Conservation (phyloP, 2,329 filamentous ascomycete genomes). For the Lecanosticta acicola region DNA sequence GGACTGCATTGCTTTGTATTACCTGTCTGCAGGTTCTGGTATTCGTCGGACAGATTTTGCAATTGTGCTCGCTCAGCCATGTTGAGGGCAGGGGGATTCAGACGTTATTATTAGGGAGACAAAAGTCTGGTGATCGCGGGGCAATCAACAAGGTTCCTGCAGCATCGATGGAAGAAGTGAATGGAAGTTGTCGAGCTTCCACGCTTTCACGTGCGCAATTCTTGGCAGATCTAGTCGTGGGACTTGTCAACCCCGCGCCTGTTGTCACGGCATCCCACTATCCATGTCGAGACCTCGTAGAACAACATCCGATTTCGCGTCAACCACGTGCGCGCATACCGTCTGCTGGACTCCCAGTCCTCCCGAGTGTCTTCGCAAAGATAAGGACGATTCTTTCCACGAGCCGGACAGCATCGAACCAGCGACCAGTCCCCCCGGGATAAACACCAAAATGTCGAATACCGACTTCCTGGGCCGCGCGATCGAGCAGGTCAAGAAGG, state of each 20-base stretch:
- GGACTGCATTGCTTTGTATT: slow-evolving; percentile 15
- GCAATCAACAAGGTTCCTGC: not conserved
- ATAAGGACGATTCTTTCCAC: no score
- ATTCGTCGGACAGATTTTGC: slow-evolving; percentile 80
- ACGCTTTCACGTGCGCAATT: slow-evolving; percentile 1
- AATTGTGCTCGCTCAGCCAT: slow-evolving; percentile 59
- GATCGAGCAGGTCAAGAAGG: slow-evolving; percentile 94
- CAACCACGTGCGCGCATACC: no score
- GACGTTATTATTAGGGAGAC: not conserved
- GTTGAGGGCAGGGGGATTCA: not conserved
- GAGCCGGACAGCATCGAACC: no score
- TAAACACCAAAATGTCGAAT: slow-evolving; percentile 84
- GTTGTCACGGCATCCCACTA: not conserved
- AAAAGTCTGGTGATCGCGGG: not conserved
- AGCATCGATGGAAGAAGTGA: slow-evolving; percentile 1
- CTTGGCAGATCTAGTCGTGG: not conserved
- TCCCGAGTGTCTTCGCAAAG: no score
- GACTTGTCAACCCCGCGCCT: not conserved
- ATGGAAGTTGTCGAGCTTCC: not conserved
- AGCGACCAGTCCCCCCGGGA: no score
- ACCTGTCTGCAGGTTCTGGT: slow-evolving; percentile 81
- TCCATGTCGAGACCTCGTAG: not conserved
- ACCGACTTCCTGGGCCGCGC: slow-evolving; percentile 95
- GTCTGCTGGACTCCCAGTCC: no score
- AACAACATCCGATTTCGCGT: slow-evolving; percentile 1